phyloP scores from a whole-genome alignment of 2,329 filamentous ascomycete species.

The Plectosphaerella cucumerina region DNA sequence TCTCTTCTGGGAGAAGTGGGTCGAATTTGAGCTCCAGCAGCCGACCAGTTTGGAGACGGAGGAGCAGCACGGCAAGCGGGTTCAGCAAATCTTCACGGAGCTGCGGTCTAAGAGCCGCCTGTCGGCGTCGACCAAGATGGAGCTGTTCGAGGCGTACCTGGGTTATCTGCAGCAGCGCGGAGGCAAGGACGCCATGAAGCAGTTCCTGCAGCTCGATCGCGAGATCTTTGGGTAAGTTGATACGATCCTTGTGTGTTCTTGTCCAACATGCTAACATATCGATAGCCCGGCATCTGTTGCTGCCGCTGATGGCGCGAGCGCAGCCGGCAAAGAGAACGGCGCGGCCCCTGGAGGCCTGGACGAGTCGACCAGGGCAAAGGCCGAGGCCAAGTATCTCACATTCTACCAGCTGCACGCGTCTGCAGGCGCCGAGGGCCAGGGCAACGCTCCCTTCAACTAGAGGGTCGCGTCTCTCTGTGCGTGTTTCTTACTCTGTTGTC shows the following conservation, averaged over 20 bases:
- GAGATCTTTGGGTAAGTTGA: slow-evolving; percentile 77
- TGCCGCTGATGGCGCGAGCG: slow-evolving; percentile 31
- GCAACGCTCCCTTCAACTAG: slow-evolving; percentile 49
- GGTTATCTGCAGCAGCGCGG: slow-evolving; percentile 79
- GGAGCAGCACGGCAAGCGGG: slow-evolving; percentile 61
- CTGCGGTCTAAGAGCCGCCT: slow-evolving; percentile 71
- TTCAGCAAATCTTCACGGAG: slow-evolving; percentile 76
- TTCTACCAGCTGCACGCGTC: slow-evolving; percentile 51
- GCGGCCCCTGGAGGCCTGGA: slow-evolving; percentile 40
- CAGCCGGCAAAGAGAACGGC: slow-evolving; percentile 42
- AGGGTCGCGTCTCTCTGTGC: neutral
- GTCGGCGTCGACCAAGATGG: slow-evolving; percentile 62
- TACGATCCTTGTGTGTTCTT: neutral
- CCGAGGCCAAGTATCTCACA: slow-evolving; percentile 44
- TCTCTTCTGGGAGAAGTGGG: slow-evolving; percentile 85
- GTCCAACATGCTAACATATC: neutral
- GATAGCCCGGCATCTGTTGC: slow-evolving; percentile 43
- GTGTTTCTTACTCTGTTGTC: neutral
- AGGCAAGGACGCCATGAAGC: slow-evolving; percentile 77
- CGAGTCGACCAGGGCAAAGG: slow-evolving; percentile 43
- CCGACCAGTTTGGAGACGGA: slow-evolving; percentile 64
- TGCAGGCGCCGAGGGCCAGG: slow-evolving; percentile 40
- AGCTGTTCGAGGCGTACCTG: slow-evolving; percentile 76
- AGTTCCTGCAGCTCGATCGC: slow-evolving; percentile 77
- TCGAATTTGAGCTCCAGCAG: slow-evolving; percentile 85